These are phyloP conservation scores for Limnanthes douglasii DNA, from an alignment of 345 rosid genomes.

Conservation along the genomic window DNA sequence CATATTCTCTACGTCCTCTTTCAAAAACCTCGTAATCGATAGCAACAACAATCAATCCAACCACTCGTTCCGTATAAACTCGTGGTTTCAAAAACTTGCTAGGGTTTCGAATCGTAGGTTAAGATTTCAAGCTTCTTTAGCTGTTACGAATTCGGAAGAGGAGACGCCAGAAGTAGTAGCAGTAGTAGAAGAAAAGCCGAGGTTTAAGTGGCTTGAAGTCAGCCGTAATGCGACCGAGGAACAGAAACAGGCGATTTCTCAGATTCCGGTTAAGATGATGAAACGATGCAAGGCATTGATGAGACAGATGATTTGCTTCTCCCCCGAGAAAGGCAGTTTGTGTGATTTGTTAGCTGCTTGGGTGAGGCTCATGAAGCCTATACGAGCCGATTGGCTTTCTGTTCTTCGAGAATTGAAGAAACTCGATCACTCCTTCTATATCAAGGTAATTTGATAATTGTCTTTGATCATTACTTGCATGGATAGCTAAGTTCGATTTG, in stretches of 20 bases:
- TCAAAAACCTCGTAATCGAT: slow-evolving; percentile 3
- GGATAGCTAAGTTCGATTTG: no score
- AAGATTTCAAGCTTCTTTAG: slow-evolving; percentile 7
- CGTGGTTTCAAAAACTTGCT: slow-evolving; percentile 1
- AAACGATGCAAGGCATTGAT: slow-evolving; percentile 53
- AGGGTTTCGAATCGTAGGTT: slow-evolving; percentile 6
- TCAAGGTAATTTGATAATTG: slow-evolving; percentile 46
- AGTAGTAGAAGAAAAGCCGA: slow-evolving; percentile 15
- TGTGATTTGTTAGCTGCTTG: slow-evolving; percentile 41
- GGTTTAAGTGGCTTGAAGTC: slow-evolving; percentile 45
- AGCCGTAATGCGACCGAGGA: slow-evolving; percentile 21
- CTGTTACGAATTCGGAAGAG: slow-evolving; percentile 4
- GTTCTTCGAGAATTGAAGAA: slow-evolving; percentile 49
- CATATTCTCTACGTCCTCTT: slow-evolving; percentile 10
- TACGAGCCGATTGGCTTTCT: slow-evolving; percentile 64
- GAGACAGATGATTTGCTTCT: slow-evolving; percentile 49
- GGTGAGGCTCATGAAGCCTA: slow-evolving; percentile 71
- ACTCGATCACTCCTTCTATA: slow-evolving; percentile 41
- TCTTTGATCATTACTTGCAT: no score
- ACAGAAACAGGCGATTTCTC: slow-evolving; percentile 34
- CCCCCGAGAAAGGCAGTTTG: slow-evolving; percentile 21
- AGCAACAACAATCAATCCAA: slow-evolving; percentile 10
- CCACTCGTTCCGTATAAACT: slow-evolving; percentile 4
- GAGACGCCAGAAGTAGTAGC: slow-evolving; percentile 7
- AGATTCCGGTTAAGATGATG: slow-evolving; percentile 43